phyloP scores from a whole-genome alignment of 2,329 filamentous ascomycete species.

The Ceratocystis diversiconidia region DNA sequence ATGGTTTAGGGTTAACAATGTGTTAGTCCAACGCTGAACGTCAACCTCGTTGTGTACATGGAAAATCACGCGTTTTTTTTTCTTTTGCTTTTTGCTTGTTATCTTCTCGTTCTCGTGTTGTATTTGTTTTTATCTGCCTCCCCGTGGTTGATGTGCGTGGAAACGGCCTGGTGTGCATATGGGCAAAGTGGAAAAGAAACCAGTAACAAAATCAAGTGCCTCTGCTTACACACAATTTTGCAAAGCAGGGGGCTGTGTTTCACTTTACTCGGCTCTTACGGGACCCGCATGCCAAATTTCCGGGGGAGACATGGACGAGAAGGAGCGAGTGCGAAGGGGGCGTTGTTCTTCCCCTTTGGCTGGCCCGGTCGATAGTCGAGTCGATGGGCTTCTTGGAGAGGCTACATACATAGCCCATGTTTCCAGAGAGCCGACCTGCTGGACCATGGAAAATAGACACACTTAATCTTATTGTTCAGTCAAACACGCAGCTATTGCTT shows the following conservation, averaged over 20 bases:
- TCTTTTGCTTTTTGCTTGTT: not conserved
- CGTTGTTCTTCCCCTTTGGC: not conserved
- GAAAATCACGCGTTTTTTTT: not conserved
- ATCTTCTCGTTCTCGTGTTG: too few species aligned
- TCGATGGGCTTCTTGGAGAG: too few species aligned
- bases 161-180: not conserved
- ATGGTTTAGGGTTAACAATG: not conserved
- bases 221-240: not conserved
- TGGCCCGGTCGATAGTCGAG: too few species aligned
- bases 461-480: too few species aligned
- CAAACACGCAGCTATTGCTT: too few species aligned
- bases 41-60: not conserved
- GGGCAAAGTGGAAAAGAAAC: not conserved
- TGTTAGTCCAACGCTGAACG: not conserved
- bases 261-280: not conserved
- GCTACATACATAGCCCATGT: too few species aligned
- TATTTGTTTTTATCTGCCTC: too few species aligned
- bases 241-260: not conserved
- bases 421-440: too few species aligned
- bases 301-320: not conserved
- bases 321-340: not conserved
- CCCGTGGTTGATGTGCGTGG: too few species aligned
- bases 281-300: not conserved
- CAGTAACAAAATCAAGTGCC: not conserved
- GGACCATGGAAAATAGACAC: too few species aligned